A percentile compares a stretch with the other conserved stretches of the same genome.
These are phyloP conservation scores for Dactylellina haptotyla DNA, from an alignment of 2,329 filamentous ascomycete genomes.

Conservation along the genomic window DNA sequence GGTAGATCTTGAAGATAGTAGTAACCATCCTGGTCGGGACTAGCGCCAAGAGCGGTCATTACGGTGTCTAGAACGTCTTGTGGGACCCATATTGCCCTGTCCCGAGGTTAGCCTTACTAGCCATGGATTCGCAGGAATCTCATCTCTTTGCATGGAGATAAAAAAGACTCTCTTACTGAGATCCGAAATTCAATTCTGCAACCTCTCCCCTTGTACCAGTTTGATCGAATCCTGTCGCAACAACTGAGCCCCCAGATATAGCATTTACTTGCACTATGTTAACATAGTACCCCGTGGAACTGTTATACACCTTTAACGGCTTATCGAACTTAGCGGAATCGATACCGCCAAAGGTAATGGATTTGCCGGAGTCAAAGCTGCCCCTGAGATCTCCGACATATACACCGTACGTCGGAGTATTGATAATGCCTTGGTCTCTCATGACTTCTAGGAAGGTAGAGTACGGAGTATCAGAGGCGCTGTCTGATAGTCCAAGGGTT, in stretches of 20 bases:
- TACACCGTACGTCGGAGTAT: slow-evolving; percentile 29
- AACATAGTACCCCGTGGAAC: background rate
- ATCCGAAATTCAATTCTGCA: slow-evolving; percentile 17
- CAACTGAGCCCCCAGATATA: background rate
- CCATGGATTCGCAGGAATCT: background rate
- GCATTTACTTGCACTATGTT: slow-evolving; percentile 5
- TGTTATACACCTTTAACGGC: slow-evolving; percentile 18
- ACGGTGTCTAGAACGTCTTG: background rate
- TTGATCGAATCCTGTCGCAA: background rate
- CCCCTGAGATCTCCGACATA: slow-evolving; percentile 28
- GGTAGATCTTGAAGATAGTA: slow-evolving; percentile 5
- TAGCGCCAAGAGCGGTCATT: slow-evolving; percentile 11
- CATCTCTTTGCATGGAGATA: background rate
- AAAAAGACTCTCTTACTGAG: slow-evolving; percentile 20
- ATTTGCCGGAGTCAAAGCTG: slow-evolving; percentile 22
- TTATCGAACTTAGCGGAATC: slow-evolving; percentile 22
- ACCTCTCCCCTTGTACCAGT: background rate
- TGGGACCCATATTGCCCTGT: slow-evolving; percentile 25
- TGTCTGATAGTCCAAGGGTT: slow-evolving; percentile 2
- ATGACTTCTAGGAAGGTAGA: slow-evolving; percentile 37
- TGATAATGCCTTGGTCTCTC: slow-evolving; percentile 10
- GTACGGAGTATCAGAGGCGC: slow-evolving; percentile 4
- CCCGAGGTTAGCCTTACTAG: background rate
- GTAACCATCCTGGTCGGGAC: background rate
- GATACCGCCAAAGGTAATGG: slow-evolving; percentile 35